Base-by-base conservation (phyloP, 1,284 basidiomycete genomes). In the Volvariella volvacea region DNA sequence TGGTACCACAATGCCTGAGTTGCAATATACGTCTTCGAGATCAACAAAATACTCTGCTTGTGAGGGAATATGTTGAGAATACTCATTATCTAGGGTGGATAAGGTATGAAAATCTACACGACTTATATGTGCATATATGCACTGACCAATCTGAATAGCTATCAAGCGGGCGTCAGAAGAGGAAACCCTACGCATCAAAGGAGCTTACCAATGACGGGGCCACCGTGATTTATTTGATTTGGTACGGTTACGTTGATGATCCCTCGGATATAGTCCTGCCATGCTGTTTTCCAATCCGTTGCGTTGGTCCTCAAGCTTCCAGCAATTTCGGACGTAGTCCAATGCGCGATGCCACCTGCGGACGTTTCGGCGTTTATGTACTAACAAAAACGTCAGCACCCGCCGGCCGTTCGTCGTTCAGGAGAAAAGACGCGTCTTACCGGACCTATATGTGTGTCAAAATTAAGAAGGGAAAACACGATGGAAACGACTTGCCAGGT, bases 291-390 rank as follows among this genome's bases (percentile, higher is more conserved):
- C 70, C 76, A 91, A 50, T 83, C 83, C 0, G 77, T 73, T 3
- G 73, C 78, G 50, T 85, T 83, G 30, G 81, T 87, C 6, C 88
- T 73, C 16, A 90, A 66, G 34, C 66, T 66, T 1, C 82, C 83
- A 3, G 77, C 72, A 12, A 87, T 75, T 53, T 82, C 73, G 9
- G 78, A 73, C 1, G 83, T 87, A 12, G 77, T 69, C 88, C 88
- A 90, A 48, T 86, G 83, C 0, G 87, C 75, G 48, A 89, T 78
- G 1, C 88, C 88, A 16, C 88, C 88, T 1, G 83, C 86, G 1
- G 83, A 82, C 0, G 85, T 88, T 60, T 92, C 88, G 0, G 85
- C 84, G 50, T 87, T 88, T 65, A 89, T 89, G 58, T 89, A 83
- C 60, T 64, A 50, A 17, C 9, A 15, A 46, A 16, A 28, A 39